Base-by-base conservation (phyloP, 371 early-diverging fungal species). In the Syncephalastrum racemosum region DNA sequence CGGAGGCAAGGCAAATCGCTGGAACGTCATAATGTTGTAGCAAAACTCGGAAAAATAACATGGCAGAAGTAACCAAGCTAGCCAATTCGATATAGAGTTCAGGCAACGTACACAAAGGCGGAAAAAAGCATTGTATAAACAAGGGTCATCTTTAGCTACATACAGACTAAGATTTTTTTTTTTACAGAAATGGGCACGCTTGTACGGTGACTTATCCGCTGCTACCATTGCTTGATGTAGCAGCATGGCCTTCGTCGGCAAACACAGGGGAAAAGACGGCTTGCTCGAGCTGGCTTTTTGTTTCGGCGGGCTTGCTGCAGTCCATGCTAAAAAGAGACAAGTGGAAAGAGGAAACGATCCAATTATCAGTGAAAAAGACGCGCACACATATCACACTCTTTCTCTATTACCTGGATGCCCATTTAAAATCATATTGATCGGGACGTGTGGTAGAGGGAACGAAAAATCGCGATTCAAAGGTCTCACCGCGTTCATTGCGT, bases 401-500 rank as follows among this genome's bases (percentile, higher is more conserved):
- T 31, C 36, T 31, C 8, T 14, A 46, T 62, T 56, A 52, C 56
- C 25, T 47, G 40, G 57, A 4, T 20, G n/a, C n/a, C 13, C 45
- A 41, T 40, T 47, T 53, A 52, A 53, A 56, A 22, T 16, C 20
- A 52, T 58, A 58, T 45, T 13, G 46, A 41, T 58, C 59, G 19
- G 64, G 6, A 31, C 61, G 50, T 51, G 50, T 43, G 51, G 56
- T 20, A 18, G 36, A 31, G 10, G 36, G n/a, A 7, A 41, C 54
- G 59, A 86, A 88, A 59, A 78, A 88, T 42, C 79, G 73, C 16
- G 83, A 75, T 7, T 59, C 47, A 64, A 77, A 86, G n/a, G 54
- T 48, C 25, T 67, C 56, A 6, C 71, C 79, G 19, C 71, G 67
- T 7, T 67, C 69, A 24, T 84, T 86, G 14, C 93, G 79, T 20